A percentile compares a stretch with the other conserved stretches of the same genome.
Conservation (phyloP, 2,329 filamentous ascomycete genomes). For the Fusarium virguliforme region DNA sequence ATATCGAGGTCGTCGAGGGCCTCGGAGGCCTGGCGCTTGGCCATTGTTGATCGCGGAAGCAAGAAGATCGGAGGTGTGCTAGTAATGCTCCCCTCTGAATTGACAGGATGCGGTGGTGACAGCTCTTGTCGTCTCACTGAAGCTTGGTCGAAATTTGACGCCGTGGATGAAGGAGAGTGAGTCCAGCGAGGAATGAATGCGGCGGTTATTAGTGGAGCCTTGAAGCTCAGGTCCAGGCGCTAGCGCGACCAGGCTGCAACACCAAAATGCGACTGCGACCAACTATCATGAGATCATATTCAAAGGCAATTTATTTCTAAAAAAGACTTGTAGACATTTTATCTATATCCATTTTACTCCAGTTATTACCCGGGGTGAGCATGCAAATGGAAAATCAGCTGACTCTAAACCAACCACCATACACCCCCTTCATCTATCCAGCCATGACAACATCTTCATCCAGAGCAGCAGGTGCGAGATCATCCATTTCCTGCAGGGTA, state of each 20-base stretch:
- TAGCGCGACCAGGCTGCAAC: not conserved
- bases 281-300: not conserved
- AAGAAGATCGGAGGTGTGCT: not conserved
- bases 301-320: not conserved
- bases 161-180: constrained; percentile 40
- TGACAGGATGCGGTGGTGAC: constrained; percentile 1
- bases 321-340: constrained; percentile 25
- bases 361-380: constrained; percentile 29
- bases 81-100: too few species aligned
- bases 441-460: constrained; percentile 62
- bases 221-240: constrained; percentile 35
- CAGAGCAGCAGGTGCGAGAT: constrained; percentile 67
- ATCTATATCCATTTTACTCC: constrained; percentile 45
- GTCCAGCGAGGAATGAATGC: constrained; percentile 19
- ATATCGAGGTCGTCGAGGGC: constrained; percentile 72
- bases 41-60: constrained; percentile 53
- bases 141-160: constrained; percentile 34
- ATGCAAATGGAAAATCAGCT: constrained; percentile 12
- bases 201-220: constrained; percentile 41
- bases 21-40: constrained; percentile 74
- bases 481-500: constrained; percentile 94
- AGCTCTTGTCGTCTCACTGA: constrained; percentile 8
- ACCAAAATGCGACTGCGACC: not conserved
- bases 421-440: constrained; percentile 46
- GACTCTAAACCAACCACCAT: constrained; percentile 23